phyloP scores from a whole-genome alignment of 768 basidiomycete species.

The Tremella mesenterica region DNA sequence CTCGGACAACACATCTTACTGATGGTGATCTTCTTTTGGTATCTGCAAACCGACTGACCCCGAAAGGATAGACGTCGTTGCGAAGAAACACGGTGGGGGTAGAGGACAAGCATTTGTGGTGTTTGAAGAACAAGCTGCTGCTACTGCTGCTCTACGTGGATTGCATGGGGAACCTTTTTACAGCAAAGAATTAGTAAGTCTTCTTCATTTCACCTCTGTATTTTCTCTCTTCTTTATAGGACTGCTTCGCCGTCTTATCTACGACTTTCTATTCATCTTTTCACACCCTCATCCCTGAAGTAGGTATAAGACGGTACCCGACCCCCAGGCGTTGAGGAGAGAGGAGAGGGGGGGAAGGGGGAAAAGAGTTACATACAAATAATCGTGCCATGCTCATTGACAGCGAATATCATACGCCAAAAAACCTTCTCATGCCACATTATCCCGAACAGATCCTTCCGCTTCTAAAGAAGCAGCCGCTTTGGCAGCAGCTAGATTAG shows the following conservation, averaged over 20 bases:
- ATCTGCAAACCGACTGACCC: background rate
- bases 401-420: constrained; percentile 89
- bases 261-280: too few relatives aligned
- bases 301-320: constrained; percentile 12
- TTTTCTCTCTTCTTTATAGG: too few relatives aligned
- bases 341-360: too few relatives aligned
- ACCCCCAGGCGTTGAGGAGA: too few relatives aligned
- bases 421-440: constrained; percentile 75
- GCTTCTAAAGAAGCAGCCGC: constrained; percentile 42
- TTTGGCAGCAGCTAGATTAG: constrained; percentile 38
- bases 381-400: constrained; percentile 6
- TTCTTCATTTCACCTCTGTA: too few relatives aligned
- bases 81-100: constrained; percentile 74
- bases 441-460: constrained; percentile 59
- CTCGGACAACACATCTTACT: background rate
- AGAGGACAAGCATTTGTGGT: constrained; percentile 94
- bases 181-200: constrained; percentile 79
- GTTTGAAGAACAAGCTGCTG: constrained; percentile 80
- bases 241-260: too few relatives aligned
- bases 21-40: background rate
- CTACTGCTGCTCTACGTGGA: constrained; percentile 84
- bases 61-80: constrained; percentile 69
- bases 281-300: background rate
- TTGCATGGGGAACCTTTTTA: constrained; percentile 90
- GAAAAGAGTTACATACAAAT: constrained; percentile 2